A percentile compares a stretch with the other conserved stretches of the same genome.
Evolutionary conservation across 164 flowering plant species (phyloP).

Genomic region (Litsea cubeba): DNA sequence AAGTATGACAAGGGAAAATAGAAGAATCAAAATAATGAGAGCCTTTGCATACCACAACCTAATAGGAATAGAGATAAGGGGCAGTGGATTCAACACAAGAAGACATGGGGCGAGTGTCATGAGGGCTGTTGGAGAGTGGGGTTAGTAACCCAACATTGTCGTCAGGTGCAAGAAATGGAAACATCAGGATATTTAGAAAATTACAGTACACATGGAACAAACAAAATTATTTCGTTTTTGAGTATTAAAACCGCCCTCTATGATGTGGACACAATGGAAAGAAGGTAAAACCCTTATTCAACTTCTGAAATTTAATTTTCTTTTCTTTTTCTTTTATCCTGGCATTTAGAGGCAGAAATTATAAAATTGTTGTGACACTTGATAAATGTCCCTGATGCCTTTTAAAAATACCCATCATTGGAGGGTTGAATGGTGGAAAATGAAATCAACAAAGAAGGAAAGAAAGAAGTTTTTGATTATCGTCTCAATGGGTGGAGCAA

Average conservation of each 20-base stretch:
- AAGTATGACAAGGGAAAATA: not conserved
- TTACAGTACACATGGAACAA: not conserved
- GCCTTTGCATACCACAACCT: not conserved
- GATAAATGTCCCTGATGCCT: too few species aligned
- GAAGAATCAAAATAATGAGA: too few species aligned
- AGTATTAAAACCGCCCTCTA: not conserved
- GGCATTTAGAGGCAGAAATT: too few species aligned
- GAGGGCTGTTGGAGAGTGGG: not conserved
- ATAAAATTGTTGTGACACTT: too few species aligned
- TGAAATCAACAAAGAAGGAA: too few species aligned
- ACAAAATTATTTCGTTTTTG: not conserved
- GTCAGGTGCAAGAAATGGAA: not conserved
- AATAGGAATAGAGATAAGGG: not conserved
- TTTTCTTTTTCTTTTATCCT: too few species aligned
- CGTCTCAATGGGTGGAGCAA: too few species aligned
- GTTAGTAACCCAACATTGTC: slow-evolving; percentile 2
- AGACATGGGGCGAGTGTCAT: slow-evolving; percentile 5
- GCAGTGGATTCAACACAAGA: not conserved
- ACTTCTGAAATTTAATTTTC: too few species aligned
- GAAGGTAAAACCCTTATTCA: too few species aligned
- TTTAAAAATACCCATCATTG: too few species aligned
- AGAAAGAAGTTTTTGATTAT: too few species aligned
- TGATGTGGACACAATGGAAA: not conserved
- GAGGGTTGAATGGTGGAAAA: too few species aligned
- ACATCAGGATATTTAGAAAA: not conserved